Conservation (phyloP, 179 eudicot species). For the Camellia oleifera region DNA sequence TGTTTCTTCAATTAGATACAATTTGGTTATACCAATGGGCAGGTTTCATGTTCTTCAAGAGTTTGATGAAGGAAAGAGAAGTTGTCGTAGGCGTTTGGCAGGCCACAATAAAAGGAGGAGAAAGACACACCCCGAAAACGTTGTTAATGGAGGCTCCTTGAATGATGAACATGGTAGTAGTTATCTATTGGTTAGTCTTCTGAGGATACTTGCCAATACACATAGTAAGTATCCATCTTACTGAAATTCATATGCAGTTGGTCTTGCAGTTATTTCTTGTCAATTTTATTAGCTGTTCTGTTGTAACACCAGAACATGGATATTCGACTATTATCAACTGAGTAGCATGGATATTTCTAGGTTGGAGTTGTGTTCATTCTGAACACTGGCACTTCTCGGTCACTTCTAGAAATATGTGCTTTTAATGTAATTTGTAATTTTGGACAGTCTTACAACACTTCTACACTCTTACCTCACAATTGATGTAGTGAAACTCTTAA, state of each 20-base stretch:
- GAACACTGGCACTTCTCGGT: too few relatives aligned
- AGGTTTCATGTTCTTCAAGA: slow-evolving; percentile 88
- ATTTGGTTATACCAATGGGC: slow-evolving; percentile 17
- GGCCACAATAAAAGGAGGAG: slow-evolving; percentile 86
- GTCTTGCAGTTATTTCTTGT: background rate
- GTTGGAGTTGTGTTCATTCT: too few relatives aligned
- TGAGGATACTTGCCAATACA: slow-evolving; percentile 65
- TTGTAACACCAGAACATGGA: background rate
- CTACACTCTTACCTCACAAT: too few relatives aligned
- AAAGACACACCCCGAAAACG: slow-evolving; percentile 66
- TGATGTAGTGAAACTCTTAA: too few relatives aligned
- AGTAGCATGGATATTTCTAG: too few relatives aligned
- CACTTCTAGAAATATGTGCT: too few relatives aligned
- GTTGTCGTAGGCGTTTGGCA: slow-evolving; percentile 88
- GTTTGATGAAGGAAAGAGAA: slow-evolving; percentile 91
- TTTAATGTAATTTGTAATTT: too few relatives aligned
- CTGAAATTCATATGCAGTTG: background rate
- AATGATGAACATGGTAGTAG: slow-evolving; percentile 53
- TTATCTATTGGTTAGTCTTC: slow-evolving; percentile 53
- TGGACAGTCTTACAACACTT: too few relatives aligned
- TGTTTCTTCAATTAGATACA: background rate
- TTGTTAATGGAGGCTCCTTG: slow-evolving; percentile 36
- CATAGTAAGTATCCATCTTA: slow-evolving; percentile 50
- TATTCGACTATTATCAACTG: too few relatives aligned
- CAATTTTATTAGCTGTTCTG: background rate